These are phyloP conservation scores for Penicillium sp. DNA, from an alignment of 2,329 filamentous ascomycete species.

Conservation along the genomic window DNA sequence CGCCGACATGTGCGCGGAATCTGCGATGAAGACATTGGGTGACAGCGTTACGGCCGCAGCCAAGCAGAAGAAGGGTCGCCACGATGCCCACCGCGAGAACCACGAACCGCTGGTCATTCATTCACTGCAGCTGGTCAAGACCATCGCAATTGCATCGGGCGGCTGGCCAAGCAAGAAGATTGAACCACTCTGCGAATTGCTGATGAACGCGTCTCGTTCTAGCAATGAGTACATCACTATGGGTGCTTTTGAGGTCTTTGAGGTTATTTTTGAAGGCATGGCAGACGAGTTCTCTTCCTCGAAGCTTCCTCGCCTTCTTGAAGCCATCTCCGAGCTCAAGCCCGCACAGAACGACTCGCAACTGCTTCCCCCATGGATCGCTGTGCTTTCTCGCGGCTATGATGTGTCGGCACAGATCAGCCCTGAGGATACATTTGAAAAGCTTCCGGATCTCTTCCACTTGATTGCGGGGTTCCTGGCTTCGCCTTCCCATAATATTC, in stretches of 20 bases:
- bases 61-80: conserved; percentile 58
- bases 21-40: conserved; percentile 71
- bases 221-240: conserved; percentile 95
- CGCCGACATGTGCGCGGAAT: conserved; percentile 92
- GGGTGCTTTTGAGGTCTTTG: conserved; percentile 94
- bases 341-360: conserved; percentile 91
- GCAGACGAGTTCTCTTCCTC: conserved; percentile 77
- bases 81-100: conserved; percentile 43
- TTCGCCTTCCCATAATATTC: conserved; percentile 85
- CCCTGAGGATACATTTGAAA: conserved; percentile 85
- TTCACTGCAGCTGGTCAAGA: conserved; percentile 85
- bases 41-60: conserved; percentile 62
- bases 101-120: conserved; percentile 85
- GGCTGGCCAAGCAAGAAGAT: conserved; percentile 98
- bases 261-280: conserved; percentile 93
- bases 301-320: conserved; percentile 81
- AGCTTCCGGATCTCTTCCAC: conserved; percentile 76
- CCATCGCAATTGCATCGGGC: conserved; percentile 75
- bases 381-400: conserved; percentile 87
- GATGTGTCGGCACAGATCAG: conserved; percentile 86
- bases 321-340: conserved; percentile 85
- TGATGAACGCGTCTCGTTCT: conserved; percentile 81
- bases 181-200: conserved; percentile 79
- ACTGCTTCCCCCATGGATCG: conserved; percentile 91
- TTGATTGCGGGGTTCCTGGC: conserved; percentile 76